phyloP scores from a whole-genome alignment of 495 filamentous ascomycete species.

The Aspergillus nidulans region DNA sequence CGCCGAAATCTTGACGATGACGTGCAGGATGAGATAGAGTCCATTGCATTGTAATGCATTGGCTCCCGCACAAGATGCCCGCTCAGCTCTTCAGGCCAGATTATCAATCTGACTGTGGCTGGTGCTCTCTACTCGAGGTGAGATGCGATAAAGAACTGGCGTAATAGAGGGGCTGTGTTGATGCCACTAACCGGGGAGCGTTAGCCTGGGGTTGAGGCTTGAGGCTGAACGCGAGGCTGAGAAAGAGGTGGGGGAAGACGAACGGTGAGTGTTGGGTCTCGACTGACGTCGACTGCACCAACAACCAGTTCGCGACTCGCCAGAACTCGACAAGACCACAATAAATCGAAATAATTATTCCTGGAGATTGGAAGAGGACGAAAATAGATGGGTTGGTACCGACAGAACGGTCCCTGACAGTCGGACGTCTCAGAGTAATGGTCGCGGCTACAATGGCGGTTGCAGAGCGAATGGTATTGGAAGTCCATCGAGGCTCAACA shows the following conservation, averaged over 20 bases:
- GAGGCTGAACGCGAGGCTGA: neutral
- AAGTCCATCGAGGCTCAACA: neutral
- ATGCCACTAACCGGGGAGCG: neutral
- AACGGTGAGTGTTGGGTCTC: conserved; percentile 1
- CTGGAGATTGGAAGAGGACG: conserved; percentile 9
- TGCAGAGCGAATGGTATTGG: conserved; percentile 5
- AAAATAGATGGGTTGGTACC: conserved; percentile 14
- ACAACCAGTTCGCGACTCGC: too few species aligned
- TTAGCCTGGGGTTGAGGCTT: neutral
- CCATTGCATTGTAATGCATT: neutral
- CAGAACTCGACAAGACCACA: too few species aligned
- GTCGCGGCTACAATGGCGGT: conserved; percentile 1
- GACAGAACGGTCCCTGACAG: conserved; percentile 11
- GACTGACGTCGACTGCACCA: too few species aligned
- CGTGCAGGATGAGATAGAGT: neutral
- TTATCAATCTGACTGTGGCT: conserved; percentile 3
- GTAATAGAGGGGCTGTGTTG: conserved; percentile 1
- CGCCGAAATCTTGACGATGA: neutral
- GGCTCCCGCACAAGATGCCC: neutral
- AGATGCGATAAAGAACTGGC: neutral
- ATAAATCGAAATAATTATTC: too few species aligned
- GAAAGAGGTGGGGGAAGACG: neutral
- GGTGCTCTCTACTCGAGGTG: neutral
- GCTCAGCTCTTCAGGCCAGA: too few species aligned
- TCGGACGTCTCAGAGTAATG: conserved; percentile 10